Evolutionary conservation across 108 stramenopile species (phyloP), one percentile per base, ranked within the genome.

Genomic region (Skeletonema costatum): DNA sequence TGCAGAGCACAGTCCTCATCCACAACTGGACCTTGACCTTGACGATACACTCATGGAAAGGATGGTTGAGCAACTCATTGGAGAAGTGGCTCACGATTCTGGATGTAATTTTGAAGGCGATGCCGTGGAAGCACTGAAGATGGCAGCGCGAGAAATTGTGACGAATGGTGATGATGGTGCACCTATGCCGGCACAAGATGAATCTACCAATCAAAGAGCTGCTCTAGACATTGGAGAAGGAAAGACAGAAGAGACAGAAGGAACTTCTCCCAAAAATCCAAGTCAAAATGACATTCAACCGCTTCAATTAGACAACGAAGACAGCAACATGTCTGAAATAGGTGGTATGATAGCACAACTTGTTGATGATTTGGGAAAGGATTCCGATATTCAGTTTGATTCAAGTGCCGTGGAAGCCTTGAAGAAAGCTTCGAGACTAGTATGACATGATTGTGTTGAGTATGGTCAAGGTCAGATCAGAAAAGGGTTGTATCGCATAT

Each of bases 71-170:
- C 32, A 58, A 39, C 65, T 74, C 16, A 51, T 74, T 38, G 73
- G 53, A 13, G 73, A 74, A 58, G 36, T 64, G 17, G 33, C 46
- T 32, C 8, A 58, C 11, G 64, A 74, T 64, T 38, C 73, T 36
- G 73, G 50, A 7, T 56, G 31, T 46, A 32, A 59, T 32, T 71
- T 71, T 60, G 70, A 71, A 13, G 58, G 38, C 2, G 32, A 35
- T 60, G 70, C 70, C 36, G 48, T 74, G 12, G 73, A 74, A 38
- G 64, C 64, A 17, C 53, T 74, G 73, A 36, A 65, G 36, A 64
- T 65, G 48, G 73, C 50, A 19, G 64, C 64, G 29, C 32, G 50
- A 51, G 50, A 51, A 19, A 51, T 51, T 51, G 50, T 51, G 2
- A 51, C 50, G 1, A 19, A 4, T 51, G 50, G 17, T 19, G 19